phyloP scores from a whole-genome alignment of 2,329 filamentous ascomycete genomes.

The Clarireedia paspali region DNA sequence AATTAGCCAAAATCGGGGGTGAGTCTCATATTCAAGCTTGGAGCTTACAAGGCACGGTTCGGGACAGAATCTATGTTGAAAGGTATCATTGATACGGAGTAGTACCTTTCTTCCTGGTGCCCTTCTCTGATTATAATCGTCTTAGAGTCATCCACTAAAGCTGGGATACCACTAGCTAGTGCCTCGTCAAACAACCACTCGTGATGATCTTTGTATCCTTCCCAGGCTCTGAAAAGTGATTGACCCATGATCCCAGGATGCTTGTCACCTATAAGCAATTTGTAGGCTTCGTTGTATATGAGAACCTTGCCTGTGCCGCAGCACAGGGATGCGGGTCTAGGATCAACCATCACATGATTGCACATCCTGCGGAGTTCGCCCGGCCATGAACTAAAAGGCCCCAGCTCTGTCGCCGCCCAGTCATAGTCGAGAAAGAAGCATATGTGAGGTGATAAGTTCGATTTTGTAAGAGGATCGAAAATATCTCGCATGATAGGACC shows the following conservation, averaged over 20 bases:
- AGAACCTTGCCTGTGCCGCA: conserved; percentile 65
- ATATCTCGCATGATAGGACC: conserved; percentile 19
- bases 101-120: conserved; percentile 16
- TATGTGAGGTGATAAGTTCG: conserved; percentile 18
- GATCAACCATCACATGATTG: conserved; percentile 76
- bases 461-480: conserved; percentile 12
- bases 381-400: conserved; percentile 42
- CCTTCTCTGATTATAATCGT: background rate
- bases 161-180: background rate
- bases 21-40: too few species aligned
- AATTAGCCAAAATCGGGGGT: background rate
- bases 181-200: conserved; percentile 25
- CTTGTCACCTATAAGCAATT: conserved; percentile 64
- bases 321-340: conserved; percentile 68
- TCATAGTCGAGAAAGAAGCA: conserved; percentile 31
- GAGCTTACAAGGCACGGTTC: conserved; percentile 17
- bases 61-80: conserved; percentile 12
- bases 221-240: conserved; percentile 34
- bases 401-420: conserved; percentile 35
- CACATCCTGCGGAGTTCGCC: conserved; percentile 68
- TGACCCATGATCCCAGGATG: conserved; percentile 63
- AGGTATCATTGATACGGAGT: conserved; percentile 17
- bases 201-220: conserved; percentile 30
- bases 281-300: conserved; percentile 67
- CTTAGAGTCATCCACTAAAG: too few species aligned